phyloP scores from a whole-genome alignment of 1,139 yeast species.

The Debaryomycetaceae sp. region DNA sequence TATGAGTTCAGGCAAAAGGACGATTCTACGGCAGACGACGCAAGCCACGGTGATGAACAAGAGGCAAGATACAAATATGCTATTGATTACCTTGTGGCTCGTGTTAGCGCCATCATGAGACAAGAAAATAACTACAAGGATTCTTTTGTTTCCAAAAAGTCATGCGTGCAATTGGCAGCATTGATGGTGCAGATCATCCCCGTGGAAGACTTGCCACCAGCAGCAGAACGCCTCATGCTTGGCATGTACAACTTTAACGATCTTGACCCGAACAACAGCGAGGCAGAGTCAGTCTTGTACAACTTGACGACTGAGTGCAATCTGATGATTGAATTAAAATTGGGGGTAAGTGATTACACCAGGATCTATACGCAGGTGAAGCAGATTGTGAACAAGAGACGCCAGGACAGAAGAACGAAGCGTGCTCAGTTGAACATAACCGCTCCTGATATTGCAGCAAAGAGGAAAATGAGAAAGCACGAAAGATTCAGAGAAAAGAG shows the following conservation, averaged over 20 bases:
- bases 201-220: slow-evolving; percentile 27
- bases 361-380: slow-evolving; percentile 60
- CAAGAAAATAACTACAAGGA: slow-evolving; percentile 53
- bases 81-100: slow-evolving; percentile 58
- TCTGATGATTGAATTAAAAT: slow-evolving; percentile 59
- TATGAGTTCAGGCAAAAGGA: slow-evolving; percentile 22
- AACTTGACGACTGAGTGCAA: slow-evolving; percentile 65
- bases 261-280: slow-evolving; percentile 33
- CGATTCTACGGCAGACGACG: slow-evolving; percentile 12
- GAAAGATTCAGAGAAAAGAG: slow-evolving; percentile 72
- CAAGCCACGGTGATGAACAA: slow-evolving; percentile 18
- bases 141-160: slow-evolving; percentile 56
- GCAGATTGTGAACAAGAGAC: slow-evolving; percentile 52
- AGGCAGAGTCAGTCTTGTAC: slow-evolving; percentile 49
- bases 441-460: slow-evolving; percentile 79
- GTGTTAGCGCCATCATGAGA: slow-evolving; percentile 61
- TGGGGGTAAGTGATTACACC: slow-evolving; percentile 76
- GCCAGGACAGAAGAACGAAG: slow-evolving; percentile 73
- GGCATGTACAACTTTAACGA: slow-evolving; percentile 59
- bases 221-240: slow-evolving; percentile 48
- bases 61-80: slow-evolving; percentile 35
- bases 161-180: slow-evolving; percentile 59
- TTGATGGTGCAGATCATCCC: slow-evolving; percentile 50
- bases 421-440: slow-evolving; percentile 73
- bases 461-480: slow-evolving; percentile 73